These are phyloP conservation scores for Epichloe glyceriae DNA, from an alignment of 2,329 filamentous ascomycete species.

Conservation along the genomic window DNA sequence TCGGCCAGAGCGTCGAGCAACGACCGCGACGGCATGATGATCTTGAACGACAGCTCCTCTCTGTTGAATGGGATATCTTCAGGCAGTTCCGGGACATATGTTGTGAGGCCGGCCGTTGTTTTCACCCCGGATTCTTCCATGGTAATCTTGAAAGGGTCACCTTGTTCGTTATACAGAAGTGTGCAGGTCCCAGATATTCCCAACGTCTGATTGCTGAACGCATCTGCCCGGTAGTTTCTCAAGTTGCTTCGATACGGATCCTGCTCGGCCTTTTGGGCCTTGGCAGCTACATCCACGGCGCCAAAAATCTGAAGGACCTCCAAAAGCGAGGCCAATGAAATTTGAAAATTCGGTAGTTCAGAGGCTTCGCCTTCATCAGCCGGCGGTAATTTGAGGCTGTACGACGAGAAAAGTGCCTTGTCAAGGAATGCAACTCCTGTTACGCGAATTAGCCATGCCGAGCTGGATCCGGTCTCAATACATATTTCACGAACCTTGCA, in stretches of 20 bases:
- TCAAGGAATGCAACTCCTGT: constrained; percentile 60
- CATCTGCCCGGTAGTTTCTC: constrained; percentile 51
- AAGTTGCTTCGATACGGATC: constrained; percentile 50
- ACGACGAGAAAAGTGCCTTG: constrained; percentile 78
- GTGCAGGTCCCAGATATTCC: constrained; percentile 79
- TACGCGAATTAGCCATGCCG: background rate
- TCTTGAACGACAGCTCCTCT: constrained; percentile 70
- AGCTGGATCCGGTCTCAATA: background rate
- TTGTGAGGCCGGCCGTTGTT: constrained; percentile 80
- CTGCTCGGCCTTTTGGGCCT: constrained; percentile 43
- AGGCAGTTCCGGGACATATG: constrained; percentile 63
- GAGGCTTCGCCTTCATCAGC: constrained; percentile 24
- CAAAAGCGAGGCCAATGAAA: constrained; percentile 74
- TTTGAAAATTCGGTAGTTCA: constrained; percentile 61
- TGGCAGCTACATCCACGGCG: constrained; percentile 54
- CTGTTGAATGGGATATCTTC: constrained; percentile 84
- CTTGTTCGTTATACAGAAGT: constrained; percentile 61
- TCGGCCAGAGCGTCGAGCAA: constrained; percentile 62
- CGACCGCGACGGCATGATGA: constrained; percentile 76
- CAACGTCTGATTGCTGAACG: constrained; percentile 72
- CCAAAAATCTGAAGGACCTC: constrained; percentile 95
- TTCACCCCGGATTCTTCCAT: constrained; percentile 78
- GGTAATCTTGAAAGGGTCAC: constrained; percentile 70
- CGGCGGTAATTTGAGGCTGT: constrained; percentile 47
- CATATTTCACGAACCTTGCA: constrained; percentile 58